Percentiles rank a stretch among this genome's conserved stretches.
Evolutionary conservation across 2,329 filamentous ascomycete genomes (phyloP).

Genomic region (Diaporthe longicolla): DNA sequence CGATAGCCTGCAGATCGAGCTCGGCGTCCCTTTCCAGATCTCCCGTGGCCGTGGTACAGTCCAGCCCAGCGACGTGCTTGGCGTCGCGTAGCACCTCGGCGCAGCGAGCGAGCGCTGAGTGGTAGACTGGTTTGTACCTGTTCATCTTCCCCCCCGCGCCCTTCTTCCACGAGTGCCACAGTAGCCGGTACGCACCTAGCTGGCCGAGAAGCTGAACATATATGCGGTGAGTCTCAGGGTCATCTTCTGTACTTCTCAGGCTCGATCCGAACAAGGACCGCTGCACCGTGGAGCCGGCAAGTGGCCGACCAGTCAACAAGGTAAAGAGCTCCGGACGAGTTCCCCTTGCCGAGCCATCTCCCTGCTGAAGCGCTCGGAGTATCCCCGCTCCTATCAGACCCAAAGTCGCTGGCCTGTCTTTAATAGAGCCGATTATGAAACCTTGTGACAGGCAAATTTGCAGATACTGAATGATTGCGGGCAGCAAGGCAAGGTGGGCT

Average conservation of each 20-base stretch:
- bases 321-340: constrained; percentile 44
- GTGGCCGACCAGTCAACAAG: constrained; percentile 43
- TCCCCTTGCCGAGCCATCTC: constrained; percentile 28
- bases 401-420: background rate
- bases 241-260: background rate
- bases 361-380: constrained; percentile 31
- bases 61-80: constrained; percentile 1
- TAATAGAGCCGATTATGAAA: background rate
- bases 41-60: constrained; percentile 26
- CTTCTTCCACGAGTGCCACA: constrained; percentile 39
- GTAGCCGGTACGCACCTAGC: constrained; percentile 43
- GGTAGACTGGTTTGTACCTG: constrained; percentile 3
- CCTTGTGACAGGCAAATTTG: constrained; percentile 37
- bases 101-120: constrained; percentile 35
- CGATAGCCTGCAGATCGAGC: constrained; percentile 36
- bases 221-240: background rate
- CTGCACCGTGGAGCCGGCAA: constrained; percentile 10
- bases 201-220: constrained; percentile 44
- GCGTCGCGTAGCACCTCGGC: constrained; percentile 32
- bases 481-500: constrained; percentile 35
- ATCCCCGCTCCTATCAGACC: constrained; percentile 7
- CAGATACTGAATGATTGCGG: constrained; percentile 44
- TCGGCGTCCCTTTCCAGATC: constrained; percentile 29
- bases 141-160: background rate
- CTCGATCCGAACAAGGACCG: constrained; percentile 38